phyloP scores from a whole-genome alignment of 2,329 filamentous ascomycete species.

The Penicillium vulpinum region DNA sequence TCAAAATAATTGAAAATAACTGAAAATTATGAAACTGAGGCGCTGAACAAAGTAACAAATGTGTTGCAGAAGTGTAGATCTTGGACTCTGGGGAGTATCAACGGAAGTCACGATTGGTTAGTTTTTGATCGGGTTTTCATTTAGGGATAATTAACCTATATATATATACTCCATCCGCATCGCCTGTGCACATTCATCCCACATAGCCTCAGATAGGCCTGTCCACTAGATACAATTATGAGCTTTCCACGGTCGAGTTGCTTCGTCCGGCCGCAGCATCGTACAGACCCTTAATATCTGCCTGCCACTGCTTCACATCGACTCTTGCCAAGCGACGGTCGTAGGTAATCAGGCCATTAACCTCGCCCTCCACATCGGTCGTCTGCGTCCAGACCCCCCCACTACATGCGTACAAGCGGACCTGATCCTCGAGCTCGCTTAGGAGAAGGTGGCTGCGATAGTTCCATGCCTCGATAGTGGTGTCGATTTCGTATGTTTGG shows the following conservation, averaged over 20 bases:
- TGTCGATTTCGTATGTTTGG: constrained; percentile 67
- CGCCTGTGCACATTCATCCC: neutral
- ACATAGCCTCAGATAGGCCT: neutral
- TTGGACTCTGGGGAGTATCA: neutral
- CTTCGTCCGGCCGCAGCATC: constrained; percentile 48
- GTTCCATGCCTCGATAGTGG: constrained; percentile 62
- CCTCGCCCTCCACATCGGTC: constrained; percentile 72
- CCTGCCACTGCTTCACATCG: constrained; percentile 59
- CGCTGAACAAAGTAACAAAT: neutral
- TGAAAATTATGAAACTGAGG: neutral
- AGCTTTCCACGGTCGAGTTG: constrained; percentile 8
- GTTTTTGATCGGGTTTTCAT: neutral
- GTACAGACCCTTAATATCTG: constrained; percentile 61
- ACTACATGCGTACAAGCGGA: constrained; percentile 61
- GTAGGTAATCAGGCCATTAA: constrained; percentile 70
- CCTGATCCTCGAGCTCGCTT: constrained; percentile 50
- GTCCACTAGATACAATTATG: neutral
- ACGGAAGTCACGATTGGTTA: neutral
- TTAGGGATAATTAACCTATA: neutral
- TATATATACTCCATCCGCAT: constrained; percentile 3
- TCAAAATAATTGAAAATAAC: too few species aligned
- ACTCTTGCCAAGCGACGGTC: constrained; percentile 61
- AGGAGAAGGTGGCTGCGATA: constrained; percentile 60
- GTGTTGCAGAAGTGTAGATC: neutral
- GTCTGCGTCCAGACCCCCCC: constrained; percentile 73